Evolutionary conservation across 139 green algal genomes (phyloP).

Genomic region (Chlorella ohadii): DNA sequence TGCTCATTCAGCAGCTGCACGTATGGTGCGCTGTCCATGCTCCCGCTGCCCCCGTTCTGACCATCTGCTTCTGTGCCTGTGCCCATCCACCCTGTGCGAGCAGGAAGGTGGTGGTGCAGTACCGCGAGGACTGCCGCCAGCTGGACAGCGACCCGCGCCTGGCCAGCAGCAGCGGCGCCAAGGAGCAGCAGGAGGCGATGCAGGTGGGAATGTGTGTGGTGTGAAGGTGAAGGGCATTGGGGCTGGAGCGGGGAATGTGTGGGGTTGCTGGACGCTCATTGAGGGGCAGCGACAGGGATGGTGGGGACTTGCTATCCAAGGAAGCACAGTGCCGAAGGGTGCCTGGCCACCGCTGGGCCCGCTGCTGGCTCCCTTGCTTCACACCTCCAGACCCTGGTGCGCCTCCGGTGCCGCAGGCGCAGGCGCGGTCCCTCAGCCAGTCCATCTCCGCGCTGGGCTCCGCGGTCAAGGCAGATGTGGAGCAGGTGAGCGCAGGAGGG

Average conservation of each 20-base stretch:
- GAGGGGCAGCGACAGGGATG: too few relatives aligned
- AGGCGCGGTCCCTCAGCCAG: slow-evolving; percentile 30
- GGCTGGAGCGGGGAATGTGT: too few relatives aligned
- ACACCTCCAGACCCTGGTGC: too few relatives aligned
- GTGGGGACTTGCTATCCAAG: too few relatives aligned
- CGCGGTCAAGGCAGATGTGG: slow-evolving; percentile 21
- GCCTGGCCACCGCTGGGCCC: too few relatives aligned
- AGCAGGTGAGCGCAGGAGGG: background rate
- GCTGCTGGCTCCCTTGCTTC: too few relatives aligned
- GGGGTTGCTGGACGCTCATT: too few relatives aligned
- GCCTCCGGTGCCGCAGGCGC: background rate
- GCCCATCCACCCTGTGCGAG: background rate
- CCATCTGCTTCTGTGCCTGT: background rate
- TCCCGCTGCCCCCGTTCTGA: background rate
- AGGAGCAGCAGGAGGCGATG: slow-evolving; percentile 26
- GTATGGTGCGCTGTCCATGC: too few relatives aligned
- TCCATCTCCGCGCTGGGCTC: slow-evolving; percentile 23
- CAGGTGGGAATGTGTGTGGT: background rate
- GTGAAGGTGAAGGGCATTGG: too few relatives aligned
- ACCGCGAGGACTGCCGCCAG: slow-evolving; percentile 48
- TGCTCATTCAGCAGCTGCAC: too few relatives aligned
- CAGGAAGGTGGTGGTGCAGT: slow-evolving; percentile 47
- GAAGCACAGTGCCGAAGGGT: too few relatives aligned
- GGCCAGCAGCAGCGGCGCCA: background rate
- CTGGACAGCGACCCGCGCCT: slow-evolving; percentile 49